Evolutionary conservation across 2,329 filamentous ascomycete species (phyloP), one percentile per base, ranked within the genome.

Genomic region (Thielaviopsis punctulata): DNA sequence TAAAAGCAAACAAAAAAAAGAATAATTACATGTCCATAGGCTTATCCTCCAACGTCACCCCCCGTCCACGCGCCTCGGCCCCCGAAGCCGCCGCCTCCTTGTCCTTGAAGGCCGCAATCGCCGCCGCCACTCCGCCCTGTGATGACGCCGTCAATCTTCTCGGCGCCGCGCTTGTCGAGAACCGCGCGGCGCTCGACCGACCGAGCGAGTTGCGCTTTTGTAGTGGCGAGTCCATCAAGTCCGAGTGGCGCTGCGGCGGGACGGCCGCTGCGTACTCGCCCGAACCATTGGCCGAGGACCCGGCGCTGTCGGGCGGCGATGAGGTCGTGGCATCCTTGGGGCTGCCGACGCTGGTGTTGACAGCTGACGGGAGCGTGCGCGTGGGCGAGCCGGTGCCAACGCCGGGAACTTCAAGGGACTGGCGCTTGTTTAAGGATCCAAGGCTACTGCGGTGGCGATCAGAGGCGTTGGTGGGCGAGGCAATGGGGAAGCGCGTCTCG

Each of bases 401-500:
- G 47, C 77, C 76, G 2, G 89, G 89, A 2, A 95, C 88, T 60
- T 94, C 87, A 2, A 95, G 75, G 61, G 86, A 92, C 46, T 80
- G 70, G 57, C 82, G 72, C 65, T 79, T 80, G 54, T 67, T 68
- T 18, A 77, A 66, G 41, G 74, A 72, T 50, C 71, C 70, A 51
- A 78, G 60, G 61, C 70, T 73, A 58, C 62, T 62, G 19, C 73
- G 71, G 64, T 74, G 70, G 49, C 71, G 68, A 60, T 72, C 77
- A 53, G 63, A 70, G 56, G 68, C 70, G 53, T 72, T 68, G 46
- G 71, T 79, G 56, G 76, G 80, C 58, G 77, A 79, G 5, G 84
- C 80, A 58, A 95, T 84, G 1, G 87, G 92, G 71, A 95, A 95
- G 41, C 88, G 77, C 8, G 85, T 94, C 61, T 82, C 81, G 24